These are phyloP conservation scores for Tetraselmis chui DNA, from an alignment of 139 green algal species.

Conservation along the genomic window DNA sequence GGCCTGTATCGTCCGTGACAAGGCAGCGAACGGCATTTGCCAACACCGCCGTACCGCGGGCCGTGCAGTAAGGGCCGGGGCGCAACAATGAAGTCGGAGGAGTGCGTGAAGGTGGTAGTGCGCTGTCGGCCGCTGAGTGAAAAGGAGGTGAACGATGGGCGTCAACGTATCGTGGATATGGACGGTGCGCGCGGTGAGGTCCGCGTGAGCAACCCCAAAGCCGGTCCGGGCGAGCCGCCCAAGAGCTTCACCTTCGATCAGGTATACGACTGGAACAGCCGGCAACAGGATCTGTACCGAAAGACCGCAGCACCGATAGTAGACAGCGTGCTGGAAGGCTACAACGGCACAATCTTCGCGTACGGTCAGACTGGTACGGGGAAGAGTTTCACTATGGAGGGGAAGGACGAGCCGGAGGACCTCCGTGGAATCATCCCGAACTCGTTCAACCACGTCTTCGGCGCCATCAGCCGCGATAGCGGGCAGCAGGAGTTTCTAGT, in stretches of 20 bases:
- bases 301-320: slow-evolving; percentile 63
- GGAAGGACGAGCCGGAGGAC: slow-evolving; percentile 33
- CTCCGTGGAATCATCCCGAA: slow-evolving; percentile 73
- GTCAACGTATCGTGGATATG: slow-evolving; percentile 56
- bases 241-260: slow-evolving; percentile 78
- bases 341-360: slow-evolving; percentile 72
- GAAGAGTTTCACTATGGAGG: slow-evolving; percentile 70
- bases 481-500: slow-evolving; percentile 69
- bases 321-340: slow-evolving; percentile 65
- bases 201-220: slow-evolving; percentile 52
- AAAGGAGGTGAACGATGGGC: slow-evolving; percentile 57
- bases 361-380: slow-evolving; percentile 66
- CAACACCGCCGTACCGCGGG: too few species aligned
- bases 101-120: slow-evolving; percentile 70
- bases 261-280: slow-evolving; percentile 55
- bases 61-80: too few species aligned
- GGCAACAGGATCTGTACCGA: slow-evolving; percentile 65
- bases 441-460: slow-evolving; percentile 71
- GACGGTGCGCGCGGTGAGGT: slow-evolving; percentile 39
- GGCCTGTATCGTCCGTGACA: too few species aligned
- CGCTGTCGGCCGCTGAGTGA: slow-evolving; percentile 67
- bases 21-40: too few species aligned
- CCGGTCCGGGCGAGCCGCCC: slow-evolving; percentile 22
- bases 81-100: slow-evolving; percentile 12
- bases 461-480: slow-evolving; percentile 36